Evolutionary conservation across 139 green algal species (phyloP).

Genomic region (Coccomyxa sp.): DNA sequence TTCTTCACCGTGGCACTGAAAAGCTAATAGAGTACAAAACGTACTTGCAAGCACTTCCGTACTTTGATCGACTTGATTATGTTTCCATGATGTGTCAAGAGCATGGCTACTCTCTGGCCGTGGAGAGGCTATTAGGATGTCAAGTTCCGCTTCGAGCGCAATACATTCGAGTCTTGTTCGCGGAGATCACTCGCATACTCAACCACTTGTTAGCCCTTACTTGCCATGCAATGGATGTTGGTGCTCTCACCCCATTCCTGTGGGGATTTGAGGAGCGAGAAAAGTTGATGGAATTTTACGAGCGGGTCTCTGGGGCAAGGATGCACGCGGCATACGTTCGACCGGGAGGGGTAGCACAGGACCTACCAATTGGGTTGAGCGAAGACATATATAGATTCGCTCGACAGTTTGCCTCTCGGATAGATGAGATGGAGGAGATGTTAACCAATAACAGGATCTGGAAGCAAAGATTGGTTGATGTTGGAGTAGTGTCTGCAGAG

Average conservation of each 20-base stretch:
- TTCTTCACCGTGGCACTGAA: conserved; percentile 82
- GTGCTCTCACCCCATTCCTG: conserved; percentile 78
- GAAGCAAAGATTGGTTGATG: conserved; percentile 83
- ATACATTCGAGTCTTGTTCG: conserved; percentile 83
- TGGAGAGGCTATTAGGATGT: conserved; percentile 65
- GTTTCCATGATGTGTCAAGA: conserved; percentile 90
- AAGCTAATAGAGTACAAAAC: conserved; percentile 92
- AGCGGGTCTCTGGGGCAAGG: conserved; percentile 70
- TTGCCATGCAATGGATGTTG: conserved; percentile 68
- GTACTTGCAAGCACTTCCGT: conserved; percentile 78
- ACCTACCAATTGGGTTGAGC: conserved; percentile 75
- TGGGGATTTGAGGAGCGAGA: conserved; percentile 87
- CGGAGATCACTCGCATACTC: conserved; percentile 77
- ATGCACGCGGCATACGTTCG: conserved; percentile 85
- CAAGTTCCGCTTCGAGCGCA: conserved; percentile 53
- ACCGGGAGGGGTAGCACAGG: conserved; percentile 54
- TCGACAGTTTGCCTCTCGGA: conserved; percentile 71
- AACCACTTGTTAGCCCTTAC: conserved; percentile 78
- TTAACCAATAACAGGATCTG: conserved; percentile 83
- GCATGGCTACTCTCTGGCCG: conserved; percentile 76
- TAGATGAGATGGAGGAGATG: conserved; percentile 90
- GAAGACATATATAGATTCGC: conserved; percentile 80
- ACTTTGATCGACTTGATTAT: conserved; percentile 89
- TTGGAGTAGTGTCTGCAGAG: conserved; percentile 76
- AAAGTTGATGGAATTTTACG: conserved; percentile 88